phyloP scores from a whole-genome alignment of 495 filamentous ascomycete genomes.

The Penicillium goetzii region DNA sequence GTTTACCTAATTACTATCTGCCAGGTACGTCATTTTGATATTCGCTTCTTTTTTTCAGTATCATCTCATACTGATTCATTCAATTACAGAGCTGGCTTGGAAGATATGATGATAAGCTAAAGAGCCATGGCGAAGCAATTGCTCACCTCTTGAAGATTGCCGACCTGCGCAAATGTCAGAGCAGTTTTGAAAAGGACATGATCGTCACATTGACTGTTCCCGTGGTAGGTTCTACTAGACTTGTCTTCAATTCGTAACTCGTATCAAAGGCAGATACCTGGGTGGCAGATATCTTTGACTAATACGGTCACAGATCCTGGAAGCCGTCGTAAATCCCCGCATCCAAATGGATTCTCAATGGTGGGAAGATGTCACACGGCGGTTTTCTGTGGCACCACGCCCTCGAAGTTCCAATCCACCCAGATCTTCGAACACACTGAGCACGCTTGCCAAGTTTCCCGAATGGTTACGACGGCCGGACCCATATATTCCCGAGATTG shows the following conservation, averaged over 20 bases:
- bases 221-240: conserved; percentile 33
- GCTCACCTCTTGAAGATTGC: conserved; percentile 36
- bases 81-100: conserved; percentile 34
- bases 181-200: conserved; percentile 36
- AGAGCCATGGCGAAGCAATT: conserved; percentile 39
- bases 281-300: background rate
- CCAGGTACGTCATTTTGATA: conserved; percentile 33
- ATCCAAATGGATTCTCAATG: conserved; percentile 32
- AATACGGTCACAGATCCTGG: conserved; percentile 33
- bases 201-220: conserved; percentile 38
- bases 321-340: conserved; percentile 35
- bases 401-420: background rate
- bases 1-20: conserved; percentile 47
- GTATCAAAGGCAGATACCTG: background rate
- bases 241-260: background rate
- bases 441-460: conserved; percentile 28
- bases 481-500: conserved; percentile 28
- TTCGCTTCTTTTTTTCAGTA: background rate
- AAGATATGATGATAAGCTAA: conserved; percentile 19
- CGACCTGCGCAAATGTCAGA: conserved; percentile 25
- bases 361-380: conserved; percentile 17
- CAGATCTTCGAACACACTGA: conserved; percentile 17
- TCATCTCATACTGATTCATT: background rate
- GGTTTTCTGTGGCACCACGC: background rate
- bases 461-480: conserved; percentile 27